Percentiles rank a stretch among this genome's conserved stretches.
These are phyloP conservation scores for Lentinula novae-zelandiae DNA, from an alignment of 1,284 basidiomycete genomes.

Conservation along the genomic window DNA sequence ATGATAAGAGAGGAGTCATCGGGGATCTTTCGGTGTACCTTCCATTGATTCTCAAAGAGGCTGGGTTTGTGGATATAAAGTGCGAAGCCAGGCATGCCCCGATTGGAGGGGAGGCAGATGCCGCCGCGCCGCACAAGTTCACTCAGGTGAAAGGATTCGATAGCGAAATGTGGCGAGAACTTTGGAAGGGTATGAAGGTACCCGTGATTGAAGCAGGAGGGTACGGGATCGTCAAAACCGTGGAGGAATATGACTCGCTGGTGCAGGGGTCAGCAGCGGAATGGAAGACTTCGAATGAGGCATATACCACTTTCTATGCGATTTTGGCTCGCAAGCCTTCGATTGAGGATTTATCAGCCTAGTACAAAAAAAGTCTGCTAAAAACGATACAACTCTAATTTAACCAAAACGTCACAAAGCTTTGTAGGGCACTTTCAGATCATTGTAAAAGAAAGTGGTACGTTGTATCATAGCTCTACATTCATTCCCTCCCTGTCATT, in stretches of 20 bases:
- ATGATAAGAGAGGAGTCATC: constrained; percentile 8
- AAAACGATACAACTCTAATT: no score
- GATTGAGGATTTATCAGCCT: no score
- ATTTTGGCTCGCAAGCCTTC: background rate
- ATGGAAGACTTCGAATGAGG: background rate
- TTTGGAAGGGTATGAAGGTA: constrained; percentile 11
- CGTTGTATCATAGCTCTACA: no score
- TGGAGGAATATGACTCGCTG: constrained; percentile 16
- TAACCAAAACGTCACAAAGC: no score
- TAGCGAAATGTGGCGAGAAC: constrained; percentile 7
- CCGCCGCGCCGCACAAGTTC: background rate
- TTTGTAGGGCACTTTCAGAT: no score
- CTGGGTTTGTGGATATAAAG: constrained; percentile 15
- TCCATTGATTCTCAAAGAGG: constrained; percentile 13
- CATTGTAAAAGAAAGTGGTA: no score
- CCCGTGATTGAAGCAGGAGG: constrained; percentile 15
- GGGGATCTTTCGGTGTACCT: constrained; percentile 11
- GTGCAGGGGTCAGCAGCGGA: background rate
- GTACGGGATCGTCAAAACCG: constrained; percentile 16
- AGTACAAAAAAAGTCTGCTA: no score
- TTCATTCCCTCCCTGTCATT: no score
- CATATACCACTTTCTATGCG: background rate
- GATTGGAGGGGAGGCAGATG: background rate
- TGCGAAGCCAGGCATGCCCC: constrained; percentile 11
- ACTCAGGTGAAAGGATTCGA: background rate